Base-by-base conservation (phyloP, 2,329 filamentous ascomycete species). In the Bipolaris zeicola region DNA sequence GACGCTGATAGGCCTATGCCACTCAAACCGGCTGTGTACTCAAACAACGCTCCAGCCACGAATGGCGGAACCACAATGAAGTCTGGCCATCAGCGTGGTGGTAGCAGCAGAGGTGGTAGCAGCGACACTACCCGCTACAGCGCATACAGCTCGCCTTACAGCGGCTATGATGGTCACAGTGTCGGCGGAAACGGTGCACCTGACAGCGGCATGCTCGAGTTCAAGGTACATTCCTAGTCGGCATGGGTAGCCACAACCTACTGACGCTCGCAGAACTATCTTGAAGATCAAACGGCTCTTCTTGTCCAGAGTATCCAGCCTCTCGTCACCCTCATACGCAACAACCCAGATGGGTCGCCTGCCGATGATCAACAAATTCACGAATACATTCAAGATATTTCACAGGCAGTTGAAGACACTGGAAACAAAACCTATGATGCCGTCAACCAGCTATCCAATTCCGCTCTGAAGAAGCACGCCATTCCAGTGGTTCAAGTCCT, bases 281-380 rank as follows among this genome's bases (percentile, higher is more conserved):
- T 96, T 34, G 90, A 95, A 70, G 90, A 93, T 70, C 90, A 95
- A 73, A 93, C 89, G 10, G 89, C 90, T 48, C 80, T 87, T 3
- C 83, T 96, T 57, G 88, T 95, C 24, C 87, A 91, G 63, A 90
- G 87, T 42, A 92, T 96, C 62, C 90, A 95, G 76, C 85, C 87
- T n/a, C 84, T 96, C 6, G 90, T 96, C 44, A 80, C 84, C 54
- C 83, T 86, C 55, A 87, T 96, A 58, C 85, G 84, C 24, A 82
- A 70, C 6, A 70, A 61, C 3, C 68, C 73, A 6, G 59, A 58
- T 8, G 68, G 66, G 1, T 67, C 68, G 1, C 64, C 70, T 2
- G 64, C 62, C 6, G 74, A 77, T 39, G 70, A 74, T 31, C 65
- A 70, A 48, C 69, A 86, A 60, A 87, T 95, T 57, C 83, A 83